Conservation (phyloP, 2,329 filamentous ascomycete genomes). For the Aureobasidium sp. region DNA sequence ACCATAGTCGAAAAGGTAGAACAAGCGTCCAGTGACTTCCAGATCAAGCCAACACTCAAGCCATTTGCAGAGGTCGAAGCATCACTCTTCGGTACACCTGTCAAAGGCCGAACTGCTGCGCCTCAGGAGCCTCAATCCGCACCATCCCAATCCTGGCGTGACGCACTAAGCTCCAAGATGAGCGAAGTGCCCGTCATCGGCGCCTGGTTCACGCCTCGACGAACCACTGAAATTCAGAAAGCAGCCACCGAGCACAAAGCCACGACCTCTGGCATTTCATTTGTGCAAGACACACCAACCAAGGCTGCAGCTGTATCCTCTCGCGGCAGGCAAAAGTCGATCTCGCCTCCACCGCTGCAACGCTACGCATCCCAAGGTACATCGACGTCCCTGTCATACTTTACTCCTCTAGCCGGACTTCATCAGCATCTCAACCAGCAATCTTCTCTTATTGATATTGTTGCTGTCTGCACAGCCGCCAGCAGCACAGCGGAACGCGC, state of each 20-base stretch:
- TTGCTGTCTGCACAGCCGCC: slow-evolving; percentile 34
- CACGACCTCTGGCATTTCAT: neutral
- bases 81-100: slow-evolving; percentile 3
- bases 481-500: slow-evolving; percentile 30
- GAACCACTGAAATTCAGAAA: slow-evolving; percentile 15
- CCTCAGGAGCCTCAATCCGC: neutral
- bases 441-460: slow-evolving; percentile 32
- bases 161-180: slow-evolving; percentile 23
- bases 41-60: slow-evolving; percentile 4
- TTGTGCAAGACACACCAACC: neutral
- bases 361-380: slow-evolving; percentile 24
- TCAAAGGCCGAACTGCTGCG: neutral
- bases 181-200: slow-evolving; percentile 28
- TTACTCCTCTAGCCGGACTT: slow-evolving; percentile 36
- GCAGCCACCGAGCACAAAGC: neutral
- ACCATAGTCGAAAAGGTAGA: neutral
- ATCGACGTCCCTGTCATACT: slow-evolving; percentile 36
- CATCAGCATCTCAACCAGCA: slow-evolving; percentile 33
- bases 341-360: slow-evolving; percentile 13
- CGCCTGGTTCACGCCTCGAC: slow-evolving; percentile 28
- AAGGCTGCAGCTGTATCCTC: neutral
- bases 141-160: slow-evolving; percentile 16
- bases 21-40: neutral
- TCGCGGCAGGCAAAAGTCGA: neutral
- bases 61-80: slow-evolving; percentile 8